Conservation (phyloP, 1,284 basidiomycete genomes). For the Gomphus bonarii region DNA sequence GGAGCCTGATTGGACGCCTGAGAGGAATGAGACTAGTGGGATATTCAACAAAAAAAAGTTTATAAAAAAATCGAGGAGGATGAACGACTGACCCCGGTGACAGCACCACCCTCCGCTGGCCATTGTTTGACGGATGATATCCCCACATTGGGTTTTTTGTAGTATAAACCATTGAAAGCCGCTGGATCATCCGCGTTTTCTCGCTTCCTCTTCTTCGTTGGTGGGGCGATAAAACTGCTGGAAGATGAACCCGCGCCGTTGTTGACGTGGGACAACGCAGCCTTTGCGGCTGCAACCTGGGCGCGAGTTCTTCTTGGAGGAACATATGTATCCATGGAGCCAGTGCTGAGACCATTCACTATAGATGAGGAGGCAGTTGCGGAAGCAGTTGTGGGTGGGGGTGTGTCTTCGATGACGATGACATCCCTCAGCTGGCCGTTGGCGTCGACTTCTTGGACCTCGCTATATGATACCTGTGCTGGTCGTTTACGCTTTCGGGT, state of each 20-base stretch:
- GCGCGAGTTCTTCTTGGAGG: slow-evolving; percentile 70
- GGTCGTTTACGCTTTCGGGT: slow-evolving; percentile 75
- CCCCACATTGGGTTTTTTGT: slow-evolving; percentile 26
- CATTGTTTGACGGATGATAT: slow-evolving; percentile 43
- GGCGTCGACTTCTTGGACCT: slow-evolving; percentile 73
- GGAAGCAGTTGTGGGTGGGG: slow-evolving; percentile 59
- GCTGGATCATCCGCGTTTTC: slow-evolving; percentile 53
- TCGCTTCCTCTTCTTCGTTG: slow-evolving; percentile 68
- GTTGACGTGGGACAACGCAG: slow-evolving; percentile 42
- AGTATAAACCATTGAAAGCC: slow-evolving; percentile 16
- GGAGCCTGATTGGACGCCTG: slow-evolving; percentile 21
- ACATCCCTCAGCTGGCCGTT: slow-evolving; percentile 67
- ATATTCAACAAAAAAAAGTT: slow-evolving; percentile 13
- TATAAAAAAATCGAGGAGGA: slow-evolving; percentile 19
- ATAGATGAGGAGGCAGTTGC: slow-evolving; percentile 45
- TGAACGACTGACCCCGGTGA: slow-evolving; percentile 4
- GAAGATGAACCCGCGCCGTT: slow-evolving; percentile 31
- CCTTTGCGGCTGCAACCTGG: slow-evolving; percentile 70
- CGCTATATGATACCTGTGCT: slow-evolving; percentile 71
- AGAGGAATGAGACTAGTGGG: slow-evolving; percentile 35
- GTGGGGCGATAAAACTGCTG: slow-evolving; percentile 40
- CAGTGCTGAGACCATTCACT: background rate
- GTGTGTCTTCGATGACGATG: slow-evolving; percentile 82
- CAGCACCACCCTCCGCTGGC: slow-evolving; percentile 47
- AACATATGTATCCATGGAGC: slow-evolving; percentile 16